These are phyloP conservation scores for Tothia fuscella DNA, from an alignment of 2,329 filamentous ascomycete genomes.

Conservation along the genomic window DNA sequence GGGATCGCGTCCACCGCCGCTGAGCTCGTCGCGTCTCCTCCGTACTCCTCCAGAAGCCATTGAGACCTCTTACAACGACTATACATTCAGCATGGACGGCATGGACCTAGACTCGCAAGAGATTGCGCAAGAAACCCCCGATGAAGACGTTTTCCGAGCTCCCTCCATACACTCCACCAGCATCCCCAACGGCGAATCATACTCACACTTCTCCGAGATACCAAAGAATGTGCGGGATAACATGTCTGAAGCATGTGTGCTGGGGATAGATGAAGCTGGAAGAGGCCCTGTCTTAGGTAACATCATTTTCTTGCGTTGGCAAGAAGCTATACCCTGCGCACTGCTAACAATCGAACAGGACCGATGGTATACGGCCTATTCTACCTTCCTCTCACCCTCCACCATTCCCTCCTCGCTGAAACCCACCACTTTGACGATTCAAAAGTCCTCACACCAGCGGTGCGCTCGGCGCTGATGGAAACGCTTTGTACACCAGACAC, in stretches of 20 bases:
- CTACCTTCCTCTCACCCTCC: conserved; percentile 53
- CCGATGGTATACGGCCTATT: conserved; percentile 60
- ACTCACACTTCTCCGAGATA: conserved; percentile 36
- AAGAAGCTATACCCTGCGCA: conserved; percentile 10
- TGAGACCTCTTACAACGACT: not conserved
- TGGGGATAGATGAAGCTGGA: conserved; percentile 90
- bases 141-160: conserved; percentile 32
- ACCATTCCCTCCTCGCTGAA: conserved; percentile 61
- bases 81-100: conserved; percentile 13
- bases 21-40: conserved; percentile 4
- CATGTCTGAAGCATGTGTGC: conserved; percentile 51
- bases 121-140: conserved; percentile 24
- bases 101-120: conserved; percentile 17
- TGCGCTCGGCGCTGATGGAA: conserved; percentile 61
- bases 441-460: conserved; percentile 73
- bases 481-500: conserved; percentile 55
- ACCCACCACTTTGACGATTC: conserved; percentile 89
- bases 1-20: too few relatives aligned
- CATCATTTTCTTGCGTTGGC: not conserved
- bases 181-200: conserved; percentile 32
- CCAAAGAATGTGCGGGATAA: conserved; percentile 28
- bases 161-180: conserved; percentile 31
- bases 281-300: conserved; percentile 83
- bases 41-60: not conserved
- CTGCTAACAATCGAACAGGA: conserved; percentile 24